Evolutionary conservation across 1,284 basidiomycete genomes (phyloP).

Genomic region (Cerrena zonata): DNA sequence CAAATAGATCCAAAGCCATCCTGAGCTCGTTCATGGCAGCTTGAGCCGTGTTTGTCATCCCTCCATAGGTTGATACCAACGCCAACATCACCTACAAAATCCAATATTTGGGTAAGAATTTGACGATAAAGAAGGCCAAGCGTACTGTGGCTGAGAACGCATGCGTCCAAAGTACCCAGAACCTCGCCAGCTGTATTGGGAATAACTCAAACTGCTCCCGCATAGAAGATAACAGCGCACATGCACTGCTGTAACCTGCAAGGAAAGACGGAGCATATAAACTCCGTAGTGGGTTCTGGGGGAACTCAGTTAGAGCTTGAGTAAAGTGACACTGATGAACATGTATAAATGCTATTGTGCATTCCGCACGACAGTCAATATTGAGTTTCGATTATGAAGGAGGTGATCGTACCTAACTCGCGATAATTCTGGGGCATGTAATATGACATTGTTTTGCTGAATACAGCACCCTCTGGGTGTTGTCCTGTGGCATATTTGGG

Average conservation of each 20-base stretch:
- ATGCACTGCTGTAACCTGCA: conserved; percentile 63
- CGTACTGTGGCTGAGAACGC: conserved; percentile 57
- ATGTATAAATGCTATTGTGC: conserved; percentile 45
- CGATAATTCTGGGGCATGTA: conserved; percentile 49
- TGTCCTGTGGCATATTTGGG: conserved; percentile 26
- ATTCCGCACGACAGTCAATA: neutral
- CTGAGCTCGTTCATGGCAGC: conserved; percentile 60
- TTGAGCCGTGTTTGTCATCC: conserved; percentile 57
- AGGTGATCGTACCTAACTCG: conserved; percentile 45
- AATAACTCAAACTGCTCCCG: conserved; percentile 37
- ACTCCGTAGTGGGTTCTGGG: conserved; percentile 51
- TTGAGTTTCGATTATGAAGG: conserved; percentile 3
- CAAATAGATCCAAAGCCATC: conserved; percentile 55
- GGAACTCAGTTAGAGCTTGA: conserved; percentile 54
- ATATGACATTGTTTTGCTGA: conserved; percentile 50
- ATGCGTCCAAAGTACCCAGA: conserved; percentile 56
- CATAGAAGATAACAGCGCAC: conserved; percentile 48
- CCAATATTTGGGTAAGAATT: no score
- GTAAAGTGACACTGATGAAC: conserved; percentile 65
- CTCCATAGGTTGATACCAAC: conserved; percentile 61
- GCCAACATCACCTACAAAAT: conserved; percentile 57
- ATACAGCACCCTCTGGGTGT: conserved; percentile 40
- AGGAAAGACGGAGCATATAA: conserved; percentile 62
- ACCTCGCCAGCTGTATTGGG: conserved; percentile 41
- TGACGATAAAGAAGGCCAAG: conserved; percentile 12